phyloP scores from a whole-genome alignment of 2,329 filamentous ascomycete species.

The Apiospora rasikravindrae region DNA sequence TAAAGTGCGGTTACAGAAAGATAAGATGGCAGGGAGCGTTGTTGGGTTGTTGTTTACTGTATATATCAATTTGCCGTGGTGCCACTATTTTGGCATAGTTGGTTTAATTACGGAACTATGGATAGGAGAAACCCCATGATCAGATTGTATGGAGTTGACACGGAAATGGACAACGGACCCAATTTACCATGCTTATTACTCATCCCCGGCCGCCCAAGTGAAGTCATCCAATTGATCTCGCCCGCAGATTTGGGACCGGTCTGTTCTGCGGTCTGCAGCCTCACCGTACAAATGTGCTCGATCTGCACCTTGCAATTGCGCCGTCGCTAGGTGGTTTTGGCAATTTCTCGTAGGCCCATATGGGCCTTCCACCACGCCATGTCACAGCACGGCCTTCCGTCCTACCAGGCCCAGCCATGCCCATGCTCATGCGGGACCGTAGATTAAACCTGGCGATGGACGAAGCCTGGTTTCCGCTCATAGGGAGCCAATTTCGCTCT shows the following conservation, averaged over 20 bases:
- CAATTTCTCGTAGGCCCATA: background rate
- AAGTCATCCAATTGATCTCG: background rate
- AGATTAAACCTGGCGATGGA: background rate
- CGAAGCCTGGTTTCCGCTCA: background rate
- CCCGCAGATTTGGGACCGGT: background rate
- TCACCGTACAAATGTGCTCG: background rate
- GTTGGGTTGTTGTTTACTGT: background rate
- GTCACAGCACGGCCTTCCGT: background rate
- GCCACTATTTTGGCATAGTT: background rate
- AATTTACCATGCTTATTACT: background rate
- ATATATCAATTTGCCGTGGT: background rate
- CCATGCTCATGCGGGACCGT: background rate
- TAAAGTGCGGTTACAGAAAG: slow-evolving; percentile 46
- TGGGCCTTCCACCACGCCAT: background rate
- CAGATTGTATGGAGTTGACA: background rate
- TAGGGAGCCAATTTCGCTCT: background rate
- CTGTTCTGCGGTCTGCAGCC: too few relatives aligned
- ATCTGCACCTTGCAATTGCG: background rate
- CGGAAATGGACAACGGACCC: background rate
- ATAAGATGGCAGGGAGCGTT: background rate
- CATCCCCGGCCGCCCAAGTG: background rate
- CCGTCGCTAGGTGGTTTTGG: background rate
- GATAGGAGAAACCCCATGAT: background rate
- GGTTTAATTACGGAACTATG: background rate
- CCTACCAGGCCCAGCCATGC: background rate